phyloP scores from a whole-genome alignment of 2,329 filamentous ascomycete genomes.

The Laburnicola sp. region DNA sequence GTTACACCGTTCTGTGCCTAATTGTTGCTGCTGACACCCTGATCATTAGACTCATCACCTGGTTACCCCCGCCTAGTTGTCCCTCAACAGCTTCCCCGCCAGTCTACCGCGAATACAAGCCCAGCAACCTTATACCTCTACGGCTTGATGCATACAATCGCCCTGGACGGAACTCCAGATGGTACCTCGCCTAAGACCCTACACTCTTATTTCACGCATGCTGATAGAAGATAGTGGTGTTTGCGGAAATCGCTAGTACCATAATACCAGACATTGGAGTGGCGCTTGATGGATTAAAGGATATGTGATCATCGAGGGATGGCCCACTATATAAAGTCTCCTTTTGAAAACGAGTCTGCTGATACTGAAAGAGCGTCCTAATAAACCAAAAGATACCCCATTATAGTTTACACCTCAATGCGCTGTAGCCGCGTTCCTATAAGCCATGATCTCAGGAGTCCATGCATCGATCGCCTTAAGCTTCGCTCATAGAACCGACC shows the following conservation, averaged over 20 bases:
- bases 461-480: not conserved
- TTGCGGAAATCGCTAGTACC: conserved; percentile 14
- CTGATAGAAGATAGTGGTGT: conserved; percentile 14
- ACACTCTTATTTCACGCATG: conserved; percentile 3
- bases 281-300: conserved; percentile 15
- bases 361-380: not conserved
- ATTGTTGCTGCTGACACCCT: conserved; percentile 9
- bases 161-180: conserved; percentile 19
- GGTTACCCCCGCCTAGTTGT: conserved; percentile 15
- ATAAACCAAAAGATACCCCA: not conserved
- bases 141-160: conserved; percentile 18
- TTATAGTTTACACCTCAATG: not conserved
- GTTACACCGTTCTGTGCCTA: conserved; percentile 4
- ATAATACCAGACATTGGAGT: conserved; percentile 13
- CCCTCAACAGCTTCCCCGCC: conserved; percentile 18
- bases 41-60: conserved; percentile 9
- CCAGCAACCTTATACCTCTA: conserved; percentile 18
- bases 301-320: conserved; percentile 13
- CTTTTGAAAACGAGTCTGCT: not conserved
- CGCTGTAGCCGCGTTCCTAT: conserved; percentile 1
- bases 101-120: conserved; percentile 15
- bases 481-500: conserved; percentile 14
- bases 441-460: conserved; percentile 3
- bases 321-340: not conserved
- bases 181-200: conserved; percentile 10